Percentiles rank a stretch among this genome's conserved stretches.
phyloP scores from a whole-genome alignment of 768 basidiomycete genomes.

The Phlebiopsis flavidoalba region DNA sequence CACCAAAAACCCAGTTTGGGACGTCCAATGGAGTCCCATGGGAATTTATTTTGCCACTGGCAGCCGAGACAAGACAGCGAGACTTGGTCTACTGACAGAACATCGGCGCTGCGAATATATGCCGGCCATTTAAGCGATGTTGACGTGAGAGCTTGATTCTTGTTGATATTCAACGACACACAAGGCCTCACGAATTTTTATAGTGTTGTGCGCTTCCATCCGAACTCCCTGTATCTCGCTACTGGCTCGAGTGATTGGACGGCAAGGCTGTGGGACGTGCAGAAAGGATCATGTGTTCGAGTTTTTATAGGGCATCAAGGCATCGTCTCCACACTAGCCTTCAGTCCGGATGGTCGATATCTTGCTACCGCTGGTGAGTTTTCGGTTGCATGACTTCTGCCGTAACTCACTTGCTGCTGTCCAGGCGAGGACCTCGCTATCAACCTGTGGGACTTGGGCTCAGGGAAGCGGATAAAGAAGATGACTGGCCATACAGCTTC shows the following conservation, averaged over 20 bases:
- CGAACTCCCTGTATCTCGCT: slow-evolving; percentile 94
- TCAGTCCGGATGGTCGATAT: slow-evolving; percentile 92
- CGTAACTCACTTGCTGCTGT: background rate
- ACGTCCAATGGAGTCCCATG: slow-evolving; percentile 97
- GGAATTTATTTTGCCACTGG: slow-evolving; percentile 98
- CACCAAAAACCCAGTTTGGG: slow-evolving; percentile 99
- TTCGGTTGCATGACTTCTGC: background rate
- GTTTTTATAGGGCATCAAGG: slow-evolving; percentile 97
- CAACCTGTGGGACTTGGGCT: slow-evolving; percentile 94
- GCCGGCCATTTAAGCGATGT: slow-evolving; percentile 97
- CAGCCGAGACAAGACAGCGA: slow-evolving; percentile 89
- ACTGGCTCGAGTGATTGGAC: slow-evolving; percentile 97
- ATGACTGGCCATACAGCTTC: slow-evolving; percentile 92
- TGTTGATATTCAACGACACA: background rate
- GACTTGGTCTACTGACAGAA: slow-evolving; percentile 96
- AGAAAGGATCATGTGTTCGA: slow-evolving; percentile 86
- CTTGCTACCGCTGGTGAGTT: slow-evolving; percentile 78
- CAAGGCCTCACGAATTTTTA: background rate
- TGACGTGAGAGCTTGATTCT: slow-evolving; percentile 58
- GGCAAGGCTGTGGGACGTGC: slow-evolving; percentile 97
- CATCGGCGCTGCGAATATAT: slow-evolving; percentile 82
- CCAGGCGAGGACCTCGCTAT: slow-evolving; percentile 88
- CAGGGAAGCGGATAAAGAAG: slow-evolving; percentile 92
- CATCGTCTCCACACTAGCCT: slow-evolving; percentile 75
- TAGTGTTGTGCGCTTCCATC: slow-evolving; percentile 96